Conservation (phyloP, 257 asterid species). For the Penstemon davidsonii region DNA sequence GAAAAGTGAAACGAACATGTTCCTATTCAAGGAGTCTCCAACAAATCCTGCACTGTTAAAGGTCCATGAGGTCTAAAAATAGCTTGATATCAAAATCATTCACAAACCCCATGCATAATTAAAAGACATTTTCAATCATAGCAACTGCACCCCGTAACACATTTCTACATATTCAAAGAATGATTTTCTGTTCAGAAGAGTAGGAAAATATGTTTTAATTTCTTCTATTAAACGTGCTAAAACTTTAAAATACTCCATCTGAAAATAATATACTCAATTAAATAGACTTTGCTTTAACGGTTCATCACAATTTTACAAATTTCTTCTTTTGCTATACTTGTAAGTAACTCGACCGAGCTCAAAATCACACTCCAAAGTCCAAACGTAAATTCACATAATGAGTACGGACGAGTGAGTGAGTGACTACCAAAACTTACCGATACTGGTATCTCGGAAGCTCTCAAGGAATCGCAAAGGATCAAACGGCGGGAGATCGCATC, state of each 20-base stretch:
- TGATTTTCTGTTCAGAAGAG: no score
- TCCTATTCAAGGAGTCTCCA: slow-evolving; percentile 95
- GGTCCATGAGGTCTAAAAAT: slow-evolving; percentile 42
- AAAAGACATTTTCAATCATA: background rate
- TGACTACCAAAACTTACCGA: slow-evolving; percentile 43
- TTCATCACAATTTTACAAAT: background rate
- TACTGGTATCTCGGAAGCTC: slow-evolving; percentile 62
- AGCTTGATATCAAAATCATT: slow-evolving; percentile 19
- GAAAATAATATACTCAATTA: slow-evolving; percentile 3
- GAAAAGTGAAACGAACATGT: slow-evolving; percentile 91
- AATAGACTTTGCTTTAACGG: background rate
- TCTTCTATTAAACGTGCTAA: no score
- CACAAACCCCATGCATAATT: background rate
- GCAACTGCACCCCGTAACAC: background rate
- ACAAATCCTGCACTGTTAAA: slow-evolving; percentile 85
- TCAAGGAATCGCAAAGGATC: slow-evolving; percentile 66
- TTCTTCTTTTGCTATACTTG: background rate
- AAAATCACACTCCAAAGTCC: background rate
- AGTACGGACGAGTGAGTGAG: background rate
- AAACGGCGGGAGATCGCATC: slow-evolving; percentile 74
- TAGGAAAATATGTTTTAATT: no score
- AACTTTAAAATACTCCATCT: background rate
- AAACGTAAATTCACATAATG: background rate
- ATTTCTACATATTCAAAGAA: no score
- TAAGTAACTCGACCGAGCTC: background rate